Percentiles rank a stretch among this genome's conserved stretches.
Conservation (phyloP, 768 basidiomycete genomes). For the Amanita jacksonii region DNA sequence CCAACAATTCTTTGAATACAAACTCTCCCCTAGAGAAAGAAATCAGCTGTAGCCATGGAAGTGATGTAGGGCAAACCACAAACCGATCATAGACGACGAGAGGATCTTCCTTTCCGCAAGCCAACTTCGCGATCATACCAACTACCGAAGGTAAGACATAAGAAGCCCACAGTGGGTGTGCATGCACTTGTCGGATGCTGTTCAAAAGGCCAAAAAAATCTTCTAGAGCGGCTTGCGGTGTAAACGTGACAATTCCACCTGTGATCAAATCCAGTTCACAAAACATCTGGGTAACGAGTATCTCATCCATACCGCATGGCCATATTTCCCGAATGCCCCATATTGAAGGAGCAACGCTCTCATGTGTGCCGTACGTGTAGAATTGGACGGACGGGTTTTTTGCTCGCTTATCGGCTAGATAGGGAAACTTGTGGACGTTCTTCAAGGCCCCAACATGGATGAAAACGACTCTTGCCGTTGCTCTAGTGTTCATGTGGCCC, state of each 20-base stretch:
- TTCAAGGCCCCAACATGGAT: conserved; percentile 51
- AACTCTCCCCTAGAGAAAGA: conserved; percentile 27
- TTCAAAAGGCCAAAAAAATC: conserved; percentile 39
- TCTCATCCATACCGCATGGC: conserved; percentile 43
- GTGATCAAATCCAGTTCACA: not conserved
- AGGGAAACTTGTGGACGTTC: conserved; percentile 38
- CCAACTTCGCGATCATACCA: conserved; percentile 39
- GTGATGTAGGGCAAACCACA: conserved; percentile 12
- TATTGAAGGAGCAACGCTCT: conserved; percentile 33
- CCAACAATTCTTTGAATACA: conserved; percentile 30
- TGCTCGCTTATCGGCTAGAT: conserved; percentile 35
- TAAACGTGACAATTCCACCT: conserved; percentile 74
- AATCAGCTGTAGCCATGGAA: not conserved
- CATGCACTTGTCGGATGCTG: conserved; percentile 39
- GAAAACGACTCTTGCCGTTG: conserved; percentile 45
- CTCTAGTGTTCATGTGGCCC: conserved; percentile 22
- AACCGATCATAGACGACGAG: conserved; percentile 30
- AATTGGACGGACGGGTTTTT: conserved; percentile 43
- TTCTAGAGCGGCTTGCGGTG: conserved; percentile 46
- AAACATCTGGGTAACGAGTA: conserved; percentile 2
- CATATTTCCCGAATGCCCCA: conserved; percentile 66
- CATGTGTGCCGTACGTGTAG: conserved; percentile 60
- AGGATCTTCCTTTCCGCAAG: conserved; percentile 30
- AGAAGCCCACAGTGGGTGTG: conserved; percentile 60
- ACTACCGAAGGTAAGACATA: conserved; percentile 60